A percentile compares a stretch with the other conserved stretches of the same genome.
These are phyloP conservation scores for Kodamaea jinghongensis DNA, from an alignment of 805 yeast species.

Conservation along the genomic window DNA sequence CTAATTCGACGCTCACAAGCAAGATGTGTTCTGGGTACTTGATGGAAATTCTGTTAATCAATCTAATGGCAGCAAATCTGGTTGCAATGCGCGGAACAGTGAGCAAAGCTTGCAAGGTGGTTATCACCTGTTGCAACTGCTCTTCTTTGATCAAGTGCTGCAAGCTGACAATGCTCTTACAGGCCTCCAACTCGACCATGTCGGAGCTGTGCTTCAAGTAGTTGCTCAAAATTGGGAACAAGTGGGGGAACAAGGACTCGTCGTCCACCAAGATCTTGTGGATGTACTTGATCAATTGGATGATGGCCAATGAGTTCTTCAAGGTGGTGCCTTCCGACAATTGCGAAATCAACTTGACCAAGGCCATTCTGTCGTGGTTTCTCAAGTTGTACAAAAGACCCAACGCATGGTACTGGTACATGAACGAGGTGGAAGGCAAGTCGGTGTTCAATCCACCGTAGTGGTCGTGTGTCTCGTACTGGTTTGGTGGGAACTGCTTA, in stretches of 20 bases:
- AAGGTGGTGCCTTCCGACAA: constrained; percentile 59
- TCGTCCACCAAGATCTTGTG: constrained; percentile 73
- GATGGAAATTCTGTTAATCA: constrained; percentile 81
- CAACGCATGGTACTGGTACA: constrained; percentile 93
- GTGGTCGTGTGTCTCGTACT: constrained; percentile 52
- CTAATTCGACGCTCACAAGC: constrained; percentile 81
- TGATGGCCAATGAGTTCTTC: constrained; percentile 78
- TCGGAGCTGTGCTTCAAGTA: constrained; percentile 82
- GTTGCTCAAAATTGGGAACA: constrained; percentile 62
- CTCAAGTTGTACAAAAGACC: constrained; percentile 86
- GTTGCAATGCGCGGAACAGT: constrained; percentile 88
- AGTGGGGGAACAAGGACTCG: constrained; percentile 53
- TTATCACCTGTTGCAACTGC: constrained; percentile 67
- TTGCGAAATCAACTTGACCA: constrained; percentile 84
- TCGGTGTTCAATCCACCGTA: constrained; percentile 50
- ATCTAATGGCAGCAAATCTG: constrained; percentile 90
- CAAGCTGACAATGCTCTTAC: constrained; percentile 62
- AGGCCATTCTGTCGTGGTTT: constrained; percentile 90
- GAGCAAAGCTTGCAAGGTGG: constrained; percentile 71
- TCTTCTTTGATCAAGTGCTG: constrained; percentile 57
- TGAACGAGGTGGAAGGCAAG: constrained; percentile 67
- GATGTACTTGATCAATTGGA: constrained; percentile 81
- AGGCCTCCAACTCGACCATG: constrained; percentile 89
- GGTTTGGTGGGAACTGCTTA: constrained; percentile 50
- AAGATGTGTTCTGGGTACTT: constrained; percentile 75